phyloP scores from a whole-genome alignment of 1,139 yeast genomes.

The Nematodospora anomalae region DNA sequence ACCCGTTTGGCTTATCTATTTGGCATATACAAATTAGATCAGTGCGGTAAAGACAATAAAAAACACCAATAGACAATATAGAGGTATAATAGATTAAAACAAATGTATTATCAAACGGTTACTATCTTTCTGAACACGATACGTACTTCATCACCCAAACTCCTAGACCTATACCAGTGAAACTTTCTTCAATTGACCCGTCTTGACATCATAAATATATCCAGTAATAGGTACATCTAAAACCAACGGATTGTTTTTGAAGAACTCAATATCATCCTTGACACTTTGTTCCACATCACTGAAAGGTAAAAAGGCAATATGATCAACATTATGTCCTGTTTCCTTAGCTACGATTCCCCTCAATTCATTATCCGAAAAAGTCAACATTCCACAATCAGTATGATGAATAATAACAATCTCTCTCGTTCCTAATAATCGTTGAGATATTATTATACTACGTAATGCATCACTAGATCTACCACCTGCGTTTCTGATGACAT shows the following conservation, averaged over 20 bases:
- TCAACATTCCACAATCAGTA: constrained; percentile 46
- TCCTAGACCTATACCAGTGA: too few relatives aligned
- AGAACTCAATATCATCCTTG: constrained; percentile 32
- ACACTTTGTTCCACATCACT: constrained; percentile 34
- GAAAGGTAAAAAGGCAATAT: constrained; percentile 36
- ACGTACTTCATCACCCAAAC: too few relatives aligned
- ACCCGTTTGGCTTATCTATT: constrained; percentile 84
- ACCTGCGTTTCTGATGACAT: constrained; percentile 47
- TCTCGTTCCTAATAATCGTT: constrained; percentile 33
- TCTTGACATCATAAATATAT: constrained; percentile 39
- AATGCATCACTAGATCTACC: constrained; percentile 44
- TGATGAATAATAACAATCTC: constrained; percentile 43
- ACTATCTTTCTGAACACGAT: too few relatives aligned
- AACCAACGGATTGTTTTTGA: constrained; percentile 25
- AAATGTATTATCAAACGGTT: constrained; percentile 1
- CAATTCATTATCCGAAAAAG: constrained; percentile 32
- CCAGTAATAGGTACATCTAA: constrained; percentile 36
- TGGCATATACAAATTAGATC: constrained; percentile 65
- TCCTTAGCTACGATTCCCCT: constrained; percentile 27
- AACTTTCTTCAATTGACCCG: constrained; percentile 31
- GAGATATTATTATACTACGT: constrained; percentile 39
- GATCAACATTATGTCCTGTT: constrained; percentile 29
- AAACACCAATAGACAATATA: constrained; percentile 11
- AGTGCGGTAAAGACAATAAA: constrained; percentile 24
- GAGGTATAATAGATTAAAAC: neutral